phyloP scores from a whole-genome alignment of 2,329 filamentous ascomycete species.

The Metarhizium humberi region DNA sequence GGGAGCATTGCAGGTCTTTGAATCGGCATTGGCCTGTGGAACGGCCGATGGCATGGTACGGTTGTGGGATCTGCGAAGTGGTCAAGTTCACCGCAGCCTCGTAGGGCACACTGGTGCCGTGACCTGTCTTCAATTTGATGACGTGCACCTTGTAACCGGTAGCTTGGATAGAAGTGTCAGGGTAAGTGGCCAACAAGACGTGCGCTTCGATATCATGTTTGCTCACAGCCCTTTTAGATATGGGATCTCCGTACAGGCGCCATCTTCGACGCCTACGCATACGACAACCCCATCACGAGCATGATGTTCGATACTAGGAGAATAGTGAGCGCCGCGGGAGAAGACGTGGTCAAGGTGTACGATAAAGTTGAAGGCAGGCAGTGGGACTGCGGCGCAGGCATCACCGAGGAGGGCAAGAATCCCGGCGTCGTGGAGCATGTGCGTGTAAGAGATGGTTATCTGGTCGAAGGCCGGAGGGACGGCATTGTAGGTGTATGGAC shows the following conservation, averaged over 20 bases:
- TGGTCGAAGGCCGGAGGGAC: conserved; percentile 82
- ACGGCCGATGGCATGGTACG: conserved; percentile 97
- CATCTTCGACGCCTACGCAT: conserved; percentile 92
- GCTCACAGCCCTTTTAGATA: conserved; percentile 52
- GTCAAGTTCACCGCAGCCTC: conserved; percentile 91
- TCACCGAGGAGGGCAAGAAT: conserved; percentile 53
- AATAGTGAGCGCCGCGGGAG: conserved; percentile 83
- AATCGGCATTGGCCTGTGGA: conserved; percentile 88
- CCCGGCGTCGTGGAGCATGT: conserved; percentile 73
- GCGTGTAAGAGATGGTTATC: conserved; percentile 84
- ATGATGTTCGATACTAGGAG: conserved; percentile 95
- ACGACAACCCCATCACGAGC: conserved; percentile 81
- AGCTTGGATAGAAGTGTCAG: conserved; percentile 87
- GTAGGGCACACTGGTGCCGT: conserved; percentile 94
- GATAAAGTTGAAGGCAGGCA: conserved; percentile 93
- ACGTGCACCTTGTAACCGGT: conserved; percentile 87
- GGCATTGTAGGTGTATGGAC: conserved; percentile 89
- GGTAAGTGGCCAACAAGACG: conserved; percentile 46
- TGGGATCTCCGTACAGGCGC: conserved; percentile 97
- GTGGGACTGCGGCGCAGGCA: conserved; percentile 90
- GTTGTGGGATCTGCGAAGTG: conserved; percentile 91
- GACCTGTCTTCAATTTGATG: conserved; percentile 91
- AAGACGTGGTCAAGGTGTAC: conserved; percentile 94
- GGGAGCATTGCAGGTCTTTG: conserved; percentile 89
- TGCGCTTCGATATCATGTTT: too few relatives aligned